phyloP scores from a whole-genome alignment of 495 filamentous ascomycete genomes.

The Penicillium riverlandense region DNA sequence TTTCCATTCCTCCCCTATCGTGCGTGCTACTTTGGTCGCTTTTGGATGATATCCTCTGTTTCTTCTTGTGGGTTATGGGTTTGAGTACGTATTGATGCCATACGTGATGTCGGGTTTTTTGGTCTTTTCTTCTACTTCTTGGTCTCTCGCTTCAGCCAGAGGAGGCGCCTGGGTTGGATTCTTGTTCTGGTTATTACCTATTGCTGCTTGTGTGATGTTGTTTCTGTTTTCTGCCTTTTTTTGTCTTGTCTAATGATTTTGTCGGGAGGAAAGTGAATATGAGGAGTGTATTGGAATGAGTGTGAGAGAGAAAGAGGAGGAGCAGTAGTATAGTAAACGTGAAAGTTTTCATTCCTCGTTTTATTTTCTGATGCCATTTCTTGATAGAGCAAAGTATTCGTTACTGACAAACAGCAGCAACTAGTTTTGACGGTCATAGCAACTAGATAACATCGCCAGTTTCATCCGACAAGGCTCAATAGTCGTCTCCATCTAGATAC shows the following conservation, averaged over 20 bases:
- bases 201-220: background rate
- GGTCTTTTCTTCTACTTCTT: constrained; percentile 8
- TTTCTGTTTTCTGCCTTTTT: constrained; percentile 1
- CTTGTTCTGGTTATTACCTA: constrained; percentile 2
- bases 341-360: constrained; percentile 1
- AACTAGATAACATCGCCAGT: too few species aligned
- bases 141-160: constrained; percentile 18
- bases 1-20: background rate
- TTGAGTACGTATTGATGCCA: constrained; percentile 20
- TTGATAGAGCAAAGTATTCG: too few species aligned
- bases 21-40: background rate
- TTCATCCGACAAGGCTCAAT: too few species aligned
- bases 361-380: background rate
- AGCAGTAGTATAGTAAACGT: constrained; percentile 5
- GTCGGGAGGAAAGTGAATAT: background rate
- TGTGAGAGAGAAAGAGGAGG: background rate
- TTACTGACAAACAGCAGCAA: too few species aligned
- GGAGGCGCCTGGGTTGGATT: constrained; percentile 16
- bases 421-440: too few species aligned
- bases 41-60: constrained; percentile 2
- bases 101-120: constrained; percentile 11
- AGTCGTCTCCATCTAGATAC: too few species aligned
- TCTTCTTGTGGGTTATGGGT: constrained; percentile 3
- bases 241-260: constrained; percentile 8
- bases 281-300: constrained; percentile 1